Conservation (phyloP, 169 alveolate species). For the Plasmodium gonderi region DNA sequence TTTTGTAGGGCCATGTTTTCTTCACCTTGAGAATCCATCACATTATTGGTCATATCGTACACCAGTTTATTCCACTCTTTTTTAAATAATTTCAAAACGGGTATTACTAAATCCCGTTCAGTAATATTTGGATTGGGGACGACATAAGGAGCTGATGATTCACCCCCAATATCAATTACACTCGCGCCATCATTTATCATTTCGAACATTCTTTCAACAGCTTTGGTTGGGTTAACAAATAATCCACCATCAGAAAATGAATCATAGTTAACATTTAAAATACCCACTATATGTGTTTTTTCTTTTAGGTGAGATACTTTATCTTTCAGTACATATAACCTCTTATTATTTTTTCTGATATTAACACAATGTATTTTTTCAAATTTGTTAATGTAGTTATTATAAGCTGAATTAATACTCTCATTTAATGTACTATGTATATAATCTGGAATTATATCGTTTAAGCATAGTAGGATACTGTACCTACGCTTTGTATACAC, state of each 20-base stretch:
- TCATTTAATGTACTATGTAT: conserved; percentile 27
- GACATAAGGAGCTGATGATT: conserved; percentile 64
- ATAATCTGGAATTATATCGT: conserved; percentile 44
- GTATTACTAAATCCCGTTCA: conserved; percentile 61
- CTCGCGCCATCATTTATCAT: conserved; percentile 60
- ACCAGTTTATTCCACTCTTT: conserved; percentile 20
- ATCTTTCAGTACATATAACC: conserved; percentile 55
- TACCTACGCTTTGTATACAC: conserved; percentile 38
- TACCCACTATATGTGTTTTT: conserved; percentile 58
- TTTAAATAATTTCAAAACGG: conserved; percentile 42
- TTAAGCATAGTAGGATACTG: conserved; percentile 54
- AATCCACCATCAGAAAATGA: conserved; percentile 71
- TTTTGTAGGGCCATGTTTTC: background rate
- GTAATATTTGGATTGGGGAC: conserved; percentile 37
- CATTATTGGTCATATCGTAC: background rate
- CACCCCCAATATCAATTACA: conserved; percentile 68
- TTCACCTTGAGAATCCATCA: background rate
- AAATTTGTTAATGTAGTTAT: background rate
- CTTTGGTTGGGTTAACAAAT: conserved; percentile 40
- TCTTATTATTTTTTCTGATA: conserved; percentile 19
- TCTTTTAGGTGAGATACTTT: conserved; percentile 21
- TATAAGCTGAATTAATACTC: background rate
- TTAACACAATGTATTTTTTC: background rate
- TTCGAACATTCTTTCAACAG: conserved; percentile 59
- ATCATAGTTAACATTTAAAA: conserved; percentile 57